Evolutionary conservation across 345 rosid species (phyloP), one percentile per base, ranked within the genome.

Genomic region (Salix viminalis): DNA sequence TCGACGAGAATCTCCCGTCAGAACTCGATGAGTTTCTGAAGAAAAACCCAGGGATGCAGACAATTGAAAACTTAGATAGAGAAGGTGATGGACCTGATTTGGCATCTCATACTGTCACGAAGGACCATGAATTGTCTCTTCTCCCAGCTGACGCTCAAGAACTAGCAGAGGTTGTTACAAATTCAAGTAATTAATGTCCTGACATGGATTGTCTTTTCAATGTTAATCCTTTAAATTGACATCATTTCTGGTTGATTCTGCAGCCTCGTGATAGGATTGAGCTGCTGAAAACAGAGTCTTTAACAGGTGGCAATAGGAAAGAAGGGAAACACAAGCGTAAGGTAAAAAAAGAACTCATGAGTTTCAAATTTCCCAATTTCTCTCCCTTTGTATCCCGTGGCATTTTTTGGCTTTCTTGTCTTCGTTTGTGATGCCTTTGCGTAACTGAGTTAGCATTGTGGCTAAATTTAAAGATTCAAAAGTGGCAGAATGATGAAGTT

Each of bases 1-100:
- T 93, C 69, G 92, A 89, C 76, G 91, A 81, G 72, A 80, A 88
- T 81, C 89, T 91, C 75, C 91, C 92, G 14, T 82, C 83, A 41
- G 86, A 89, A 36, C 79, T 93, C 28, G 93, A 89, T 70, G 95
- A 91, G 81, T 77, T 86, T 72, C 80, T 92, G 74, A 76, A 77
- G 23, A 76, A 73, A 76, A 82, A 79, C 70, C 56, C 76, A 58
- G 69, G 75, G 65, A 65, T 76, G 77, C 81, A 80, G 73, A 66
- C 67, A 21, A 74, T 69, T 50, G 66, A 54, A 39, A 79, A 79
- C 37, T 76, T 71, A 64, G 73, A 64, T 54, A 60, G 78, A 64
- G 86, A 69, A 78, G 76, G 76, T 71, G 79, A 72, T 72, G 68
- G 50, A 14, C 61, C 73, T 26, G 74, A 61, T 62, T 30, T 75